Base-by-base conservation (phyloP, 331 rosid genomes). In the Malus hybrid region DNA sequence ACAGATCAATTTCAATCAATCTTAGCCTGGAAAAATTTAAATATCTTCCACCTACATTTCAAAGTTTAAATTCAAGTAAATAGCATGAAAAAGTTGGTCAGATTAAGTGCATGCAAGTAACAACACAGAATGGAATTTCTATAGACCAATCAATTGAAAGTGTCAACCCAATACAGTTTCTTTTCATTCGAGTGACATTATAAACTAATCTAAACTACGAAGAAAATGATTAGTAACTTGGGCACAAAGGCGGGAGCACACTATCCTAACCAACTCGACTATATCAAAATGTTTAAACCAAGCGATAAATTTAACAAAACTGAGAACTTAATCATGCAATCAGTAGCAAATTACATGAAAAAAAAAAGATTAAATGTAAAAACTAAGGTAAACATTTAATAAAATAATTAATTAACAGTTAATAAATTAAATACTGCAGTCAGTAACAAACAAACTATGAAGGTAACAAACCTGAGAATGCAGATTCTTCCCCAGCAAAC, bases 381-480 rank as follows among this genome's bases (percentile, higher is more conserved):
- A 16, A n/a, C 10, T 14, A 54, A 52, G 13, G 13, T 42, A 42
- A 19, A 7, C 46, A 42, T 42, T 42, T 42, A 42, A 59, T 19
- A 48, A 19, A 54, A 42, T 3, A 42, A 42, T 42, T 18, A 54
- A 55, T 36, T 16, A 71, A 71, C 32, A 32, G 20, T 42, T 10
- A 6, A 71, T 70, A 29, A 55, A 61, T 12, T 71, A 20, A 57
- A 57, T 33, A 18, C 14, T 4, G 67, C 39, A 34, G 32, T 31
- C 10, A 39, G 24, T 6, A 71, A 54, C 6, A 48, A 63, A 67
- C 46, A 33, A 32, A 22, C 6, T 28, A 48, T 52, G 14, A 60
- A 39, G 18, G 22, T 39, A 13, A 44, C 87, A 60, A 69, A 89
- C 86, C 88, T 89, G 78, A 42, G 13, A 42, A 42, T 42, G 46